Evolutionary conservation across 192 early-diverging fungal species (phyloP).

Genomic region (Pecoramyces ruminantium): DNA sequence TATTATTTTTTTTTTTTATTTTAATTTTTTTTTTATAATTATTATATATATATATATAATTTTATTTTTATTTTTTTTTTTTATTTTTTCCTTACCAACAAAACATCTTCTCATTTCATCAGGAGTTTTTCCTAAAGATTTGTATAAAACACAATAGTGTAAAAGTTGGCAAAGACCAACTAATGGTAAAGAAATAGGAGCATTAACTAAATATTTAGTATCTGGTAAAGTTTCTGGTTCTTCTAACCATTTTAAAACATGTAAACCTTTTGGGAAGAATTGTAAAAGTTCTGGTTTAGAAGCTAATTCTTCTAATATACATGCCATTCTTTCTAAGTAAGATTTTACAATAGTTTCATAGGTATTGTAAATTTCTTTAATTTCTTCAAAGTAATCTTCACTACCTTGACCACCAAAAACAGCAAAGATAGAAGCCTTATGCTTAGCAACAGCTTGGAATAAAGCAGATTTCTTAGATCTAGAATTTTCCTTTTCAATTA

Average conservation of each 20-base stretch:
- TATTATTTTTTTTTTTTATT: too few species aligned
- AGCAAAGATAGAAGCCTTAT: slow-evolving; percentile 33
- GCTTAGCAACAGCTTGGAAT: not conserved
- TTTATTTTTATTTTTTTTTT: too few species aligned
- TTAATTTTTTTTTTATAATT: too few species aligned
- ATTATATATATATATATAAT: too few species aligned
- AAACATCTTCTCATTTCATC: slow-evolving; percentile 23
- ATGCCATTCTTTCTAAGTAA: slow-evolving; percentile 42
- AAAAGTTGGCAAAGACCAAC: slow-evolving; percentile 82
- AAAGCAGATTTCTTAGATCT: not conserved
- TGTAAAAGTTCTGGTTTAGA: slow-evolving; percentile 39
- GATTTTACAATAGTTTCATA: slow-evolving; percentile 59
- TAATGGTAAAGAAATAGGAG: slow-evolving; percentile 66
- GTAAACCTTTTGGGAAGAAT: slow-evolving; percentile 58
- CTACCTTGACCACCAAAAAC: slow-evolving; percentile 95
- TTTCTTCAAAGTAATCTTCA: slow-evolving; percentile 87
- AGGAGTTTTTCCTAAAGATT: slow-evolving; percentile 26
- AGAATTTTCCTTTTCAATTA: not conserved
- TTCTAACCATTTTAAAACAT: slow-evolving; percentile 71
- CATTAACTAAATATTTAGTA: slow-evolving; percentile 58
- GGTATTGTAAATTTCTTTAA: slow-evolving; percentile 58
- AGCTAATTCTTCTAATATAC: slow-evolving; percentile 50
- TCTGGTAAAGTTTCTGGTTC: slow-evolving; percentile 60
- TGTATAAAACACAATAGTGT: slow-evolving; percentile 72
- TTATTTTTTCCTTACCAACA: slow-evolving; percentile 14